A percentile compares a stretch with the other conserved stretches of the same genome.
Evolutionary conservation across 345 rosid species (phyloP).

Genomic region (Sonneratia caseolaris): DNA sequence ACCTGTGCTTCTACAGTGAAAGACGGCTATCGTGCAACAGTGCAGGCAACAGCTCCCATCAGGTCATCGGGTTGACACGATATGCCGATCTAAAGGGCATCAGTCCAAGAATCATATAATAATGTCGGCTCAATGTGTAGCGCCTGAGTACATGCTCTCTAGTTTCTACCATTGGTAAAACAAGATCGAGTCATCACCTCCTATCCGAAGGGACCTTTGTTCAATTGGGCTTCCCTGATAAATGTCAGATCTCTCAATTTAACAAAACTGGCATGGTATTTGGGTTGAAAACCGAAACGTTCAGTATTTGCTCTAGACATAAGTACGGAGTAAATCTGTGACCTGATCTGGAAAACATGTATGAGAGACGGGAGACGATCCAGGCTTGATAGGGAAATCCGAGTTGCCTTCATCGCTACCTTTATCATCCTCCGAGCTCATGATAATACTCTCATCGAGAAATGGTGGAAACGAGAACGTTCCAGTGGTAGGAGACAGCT

Average conservation of each 20-base stretch:
- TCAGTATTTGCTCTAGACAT: neutral
- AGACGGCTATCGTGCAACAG: too few relatives aligned
- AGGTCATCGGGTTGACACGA: too few relatives aligned
- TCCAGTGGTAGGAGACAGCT: slow-evolving; percentile 53
- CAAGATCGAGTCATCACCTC: neutral
- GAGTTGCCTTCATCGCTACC: neutral
- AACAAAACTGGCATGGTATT: neutral
- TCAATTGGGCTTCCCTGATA: neutral
- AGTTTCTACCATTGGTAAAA: neutral
- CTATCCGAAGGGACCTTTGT: neutral
- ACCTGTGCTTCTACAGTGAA: too few relatives aligned
- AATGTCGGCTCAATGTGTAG: neutral
- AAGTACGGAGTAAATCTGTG: neutral
- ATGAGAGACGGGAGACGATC: neutral
- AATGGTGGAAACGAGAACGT: slow-evolving; percentile 21
- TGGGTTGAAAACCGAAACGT: neutral
- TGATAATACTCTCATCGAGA: slow-evolving; percentile 3
- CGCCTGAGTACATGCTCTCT: neutral
- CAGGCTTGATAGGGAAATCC: neutral
- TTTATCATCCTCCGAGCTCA: neutral
- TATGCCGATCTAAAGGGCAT: too few relatives aligned
- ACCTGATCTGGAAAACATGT: slow-evolving; percentile 29
- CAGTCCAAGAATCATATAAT: neutral
- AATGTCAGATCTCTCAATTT: neutral
- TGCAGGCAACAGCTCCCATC: too few relatives aligned